These are phyloP conservation scores for Zygoascus sp. DNA, from an alignment of 1,139 yeast genomes.

Conservation along the genomic window DNA sequence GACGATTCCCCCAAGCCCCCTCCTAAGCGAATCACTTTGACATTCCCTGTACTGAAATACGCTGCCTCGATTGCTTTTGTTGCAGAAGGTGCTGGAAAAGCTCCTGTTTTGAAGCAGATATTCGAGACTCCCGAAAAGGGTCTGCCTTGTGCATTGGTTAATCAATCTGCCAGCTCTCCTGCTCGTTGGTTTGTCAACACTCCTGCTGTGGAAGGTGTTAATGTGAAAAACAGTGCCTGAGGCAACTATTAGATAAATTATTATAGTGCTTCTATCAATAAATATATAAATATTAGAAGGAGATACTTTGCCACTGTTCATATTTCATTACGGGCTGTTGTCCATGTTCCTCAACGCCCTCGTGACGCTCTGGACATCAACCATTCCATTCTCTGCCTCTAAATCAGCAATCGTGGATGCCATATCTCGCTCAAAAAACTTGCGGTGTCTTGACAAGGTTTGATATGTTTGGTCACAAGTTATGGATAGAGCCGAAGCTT, in stretches of 20 bases:
- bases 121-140: constrained; percentile 50
- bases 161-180: constrained; percentile 46
- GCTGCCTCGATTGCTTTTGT: constrained; percentile 69
- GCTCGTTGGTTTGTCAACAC: constrained; percentile 81
- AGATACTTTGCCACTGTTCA: too few relatives aligned
- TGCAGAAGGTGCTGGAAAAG: constrained; percentile 85
- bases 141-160: constrained; percentile 75
- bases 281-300: constrained; percentile 2
- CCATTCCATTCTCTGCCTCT: constrained; percentile 70
- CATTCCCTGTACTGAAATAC: constrained; percentile 56
- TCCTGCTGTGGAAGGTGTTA: constrained; percentile 63
- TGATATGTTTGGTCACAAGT: constrained; percentile 83
- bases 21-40: constrained; percentile 68
- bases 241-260: too few relatives aligned
- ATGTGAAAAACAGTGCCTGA: constrained; percentile 20
- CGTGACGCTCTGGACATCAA: constrained; percentile 73
- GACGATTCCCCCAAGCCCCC: constrained; percentile 74
- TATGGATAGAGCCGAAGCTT: constrained; percentile 42
- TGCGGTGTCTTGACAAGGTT: constrained; percentile 70
- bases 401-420: constrained; percentile 62
- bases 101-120: constrained; percentile 64
- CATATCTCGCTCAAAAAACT: constrained; percentile 64
- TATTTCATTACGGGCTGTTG: neutral
- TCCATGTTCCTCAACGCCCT: constrained; percentile 65
- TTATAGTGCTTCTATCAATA: too few relatives aligned